Base-by-base conservation (phyloP, 371 early-diverging fungal genomes). In the Apophysomyces elegans region DNA sequence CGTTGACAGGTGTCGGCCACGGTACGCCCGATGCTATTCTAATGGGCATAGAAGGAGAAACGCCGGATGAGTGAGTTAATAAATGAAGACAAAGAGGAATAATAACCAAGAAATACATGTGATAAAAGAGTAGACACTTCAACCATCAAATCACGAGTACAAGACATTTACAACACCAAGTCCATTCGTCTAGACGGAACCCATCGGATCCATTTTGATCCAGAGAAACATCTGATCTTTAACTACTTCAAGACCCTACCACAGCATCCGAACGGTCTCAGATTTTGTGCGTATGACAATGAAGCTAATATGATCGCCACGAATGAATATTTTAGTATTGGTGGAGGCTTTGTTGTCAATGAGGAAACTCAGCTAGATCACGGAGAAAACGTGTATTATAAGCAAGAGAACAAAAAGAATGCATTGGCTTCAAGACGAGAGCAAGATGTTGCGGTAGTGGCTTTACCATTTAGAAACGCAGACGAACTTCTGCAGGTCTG, bases 341-440 rank as follows among this genome's bases (percentile, higher is more conserved):
- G 97, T 36, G 97, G 97, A 57, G 98, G 98, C 2, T 97, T 97
- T 77, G 96, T 97, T 14, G 94, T 97, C 37, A 95, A 95, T 72
- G 96, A 93, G 21, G 81, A 87, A 54, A 95, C 95, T 1, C 90
- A 92, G 63, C 68, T 93, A 8, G 88, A 88, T 38, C 93, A 93
- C 67, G 95, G 93, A 69, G 94, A 93, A 70, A 95, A 95, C 70
- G 91, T 92, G 5, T 95, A 87, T 66, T 95, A 91, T 75, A 92
- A 91, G 72, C 80, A 84, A 58, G 77, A 80, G 58, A 64, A 66
- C 5, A 60, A 57, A 39, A 54, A 63, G 16, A 62, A 59, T 12
- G 73, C 71, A 0, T 71, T 75, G n/a, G 79, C 79, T 21, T 71
- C 73, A 35, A 85, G 88, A 68, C 75, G 73, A 46, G 74, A 84